Evolutionary conservation across 352 stramenopile genomes (phyloP), one percentile per base, ranked within the genome.

Genomic region (Aphanomyces astaci): DNA sequence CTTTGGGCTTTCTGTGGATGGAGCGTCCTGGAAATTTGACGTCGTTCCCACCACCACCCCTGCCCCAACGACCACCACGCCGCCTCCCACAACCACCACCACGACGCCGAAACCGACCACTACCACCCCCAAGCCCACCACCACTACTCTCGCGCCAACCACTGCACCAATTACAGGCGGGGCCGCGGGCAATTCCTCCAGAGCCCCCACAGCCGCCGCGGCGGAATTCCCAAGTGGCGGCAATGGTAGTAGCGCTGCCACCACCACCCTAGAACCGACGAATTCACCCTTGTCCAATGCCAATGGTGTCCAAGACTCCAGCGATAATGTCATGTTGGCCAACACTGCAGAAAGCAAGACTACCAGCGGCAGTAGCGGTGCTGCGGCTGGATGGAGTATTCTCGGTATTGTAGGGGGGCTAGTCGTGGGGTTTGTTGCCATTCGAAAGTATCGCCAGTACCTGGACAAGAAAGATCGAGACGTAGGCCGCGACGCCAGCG

Each of bases 1-100:
- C 64, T 84, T 86, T 71, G 78, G 78, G 0, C 56, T 84, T 9
- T 62, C 62, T 2, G 30, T 30, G 1, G 62, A 68, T 31, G 48
- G 62, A 10, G 25, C 22, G 11, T 59, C 22, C 2, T 68, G 62
- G 62, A 68, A 68, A 27, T 68, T 68, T 59, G 33, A 51, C 19
- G 51, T 59, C 11, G 5, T 40, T 1, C 62, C 62, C 3, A 30
- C 56, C 3, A 64, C 56, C 1, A 64, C 28, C 4, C 56, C 30
- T 28, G 55, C 55, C 9, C 55, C 55, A 22, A 43, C 36, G 36
- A 43, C 36, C 36, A 43, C 36, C 32, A 68, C 62, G n/a, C 43
- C 48, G 9, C 27, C 62, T 1, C 62, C 62, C 4, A 68, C 62
- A 17, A 43, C 60, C 2, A 25, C 19, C 28, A 36, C 62, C 11